Base-by-base conservation (phyloP, 495 filamentous ascomycete genomes). In the Physcia stellaris region DNA sequence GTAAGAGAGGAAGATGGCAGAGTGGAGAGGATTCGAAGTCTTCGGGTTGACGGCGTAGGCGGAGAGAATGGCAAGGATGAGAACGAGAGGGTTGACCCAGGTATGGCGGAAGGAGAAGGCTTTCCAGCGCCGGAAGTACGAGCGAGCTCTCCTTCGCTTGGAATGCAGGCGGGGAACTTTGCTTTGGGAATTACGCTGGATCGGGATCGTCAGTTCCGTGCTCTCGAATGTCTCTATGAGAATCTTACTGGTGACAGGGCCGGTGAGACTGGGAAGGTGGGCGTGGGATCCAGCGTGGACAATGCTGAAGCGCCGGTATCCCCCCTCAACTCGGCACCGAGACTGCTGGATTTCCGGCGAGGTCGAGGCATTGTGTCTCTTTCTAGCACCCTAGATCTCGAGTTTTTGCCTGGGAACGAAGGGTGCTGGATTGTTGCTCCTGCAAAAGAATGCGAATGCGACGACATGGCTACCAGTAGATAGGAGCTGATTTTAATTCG, bases 1-100 rank as follows among this genome's bases (percentile, higher is more conserved):
- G 59, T 98, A 98, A 32, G 92, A 94, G 27, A 98, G 77, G 73
- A 94, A 95, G 56, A 98, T 75, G 50, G 84, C 88, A 58, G 65
- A 69, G 61, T 87, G 70, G 51, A 96, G 53, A 16, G 85, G 87
- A 58, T 96, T 98, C 37, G 75, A 71, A 28, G 78, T 60, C 41
- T 68, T 78, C 9, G 90, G 92, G 55, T 90, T 83, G 49, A 88
- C 50, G 40, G 74, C 73, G 56, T 85, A 95, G 34, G 78, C 61
- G 21, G 62, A 52, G 39, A 87, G 54, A 43, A 86, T 64, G 53
- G 79, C 53, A 35, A 66, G 20, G 43, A 86, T 55, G 24, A 92
- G 60, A 39, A 84, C 54, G 13, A 94, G 67, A 17, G 92, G 90
- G 33, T 80, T 71, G 37, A 87, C 67, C 79, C 80, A 86, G 28